phyloP scores from a whole-genome alignment of 2,329 filamentous ascomycete species.

The Colletotrichum sp. region DNA sequence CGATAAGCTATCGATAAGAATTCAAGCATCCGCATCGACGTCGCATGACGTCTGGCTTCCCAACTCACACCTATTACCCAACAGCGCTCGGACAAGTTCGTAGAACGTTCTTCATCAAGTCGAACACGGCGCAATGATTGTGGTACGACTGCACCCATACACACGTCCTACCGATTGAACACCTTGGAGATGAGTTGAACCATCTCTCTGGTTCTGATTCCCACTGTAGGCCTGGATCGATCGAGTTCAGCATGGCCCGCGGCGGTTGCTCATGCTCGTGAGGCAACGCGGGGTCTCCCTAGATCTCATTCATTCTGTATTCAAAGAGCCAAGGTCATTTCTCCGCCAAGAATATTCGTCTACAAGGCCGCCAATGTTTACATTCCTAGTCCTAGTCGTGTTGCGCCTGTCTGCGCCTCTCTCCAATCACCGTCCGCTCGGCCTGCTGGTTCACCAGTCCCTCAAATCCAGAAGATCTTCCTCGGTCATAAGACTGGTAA shows the following conservation, averaged over 20 bases:
- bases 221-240: background rate
- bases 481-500: background rate
- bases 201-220: background rate
- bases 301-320: background rate
- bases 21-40: background rate
- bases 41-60: background rate
- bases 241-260: background rate
- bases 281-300: background rate
- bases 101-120: background rate
- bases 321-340: background rate
- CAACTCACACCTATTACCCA: background rate
- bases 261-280: background rate
- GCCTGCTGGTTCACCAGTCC: background rate
- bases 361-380: background rate
- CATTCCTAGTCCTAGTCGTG: background rate
- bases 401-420: background rate
- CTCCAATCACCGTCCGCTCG: background rate
- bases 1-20: conserved; percentile 20
- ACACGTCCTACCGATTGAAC: background rate
- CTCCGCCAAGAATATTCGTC: background rate
- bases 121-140: background rate
- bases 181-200: background rate
- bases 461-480: background rate
- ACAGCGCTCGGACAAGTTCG: background rate
- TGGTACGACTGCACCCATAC: background rate